A percentile compares a stretch with the other conserved stretches of the same genome.
Conservation (phyloP, 2,329 filamentous ascomycete genomes). For the Venturia asperata region DNA sequence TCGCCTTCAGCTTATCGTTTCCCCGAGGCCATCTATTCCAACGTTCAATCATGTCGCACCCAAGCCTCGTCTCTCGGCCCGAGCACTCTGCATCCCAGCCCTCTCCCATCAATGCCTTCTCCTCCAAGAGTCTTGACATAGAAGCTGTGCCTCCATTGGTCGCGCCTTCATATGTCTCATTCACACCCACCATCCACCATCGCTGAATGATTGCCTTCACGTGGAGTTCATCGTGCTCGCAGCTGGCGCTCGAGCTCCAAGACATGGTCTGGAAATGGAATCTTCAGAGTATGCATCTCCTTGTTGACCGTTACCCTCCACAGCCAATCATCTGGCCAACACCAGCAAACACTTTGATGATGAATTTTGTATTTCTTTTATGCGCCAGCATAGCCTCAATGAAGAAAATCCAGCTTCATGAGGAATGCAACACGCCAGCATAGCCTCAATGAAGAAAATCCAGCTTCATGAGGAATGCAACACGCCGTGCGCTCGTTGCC, state of each 20-base stretch:
- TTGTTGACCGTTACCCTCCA: neutral
- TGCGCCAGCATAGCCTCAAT: constrained; percentile 6
- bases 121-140: neutral
- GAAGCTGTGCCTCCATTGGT: neutral
- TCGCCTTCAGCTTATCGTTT: neutral
- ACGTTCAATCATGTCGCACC: neutral
- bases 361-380: neutral
- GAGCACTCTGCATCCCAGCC: constrained; percentile 4
- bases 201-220: neutral
- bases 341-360: neutral
- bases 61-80: neutral
- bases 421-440: neutral
- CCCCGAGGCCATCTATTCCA: neutral
- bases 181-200: neutral
- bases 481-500: neutral
- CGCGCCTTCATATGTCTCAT: constrained; percentile 5
- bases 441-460: neutral
- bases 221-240: neutral
- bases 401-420: neutral
- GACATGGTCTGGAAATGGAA: neutral
- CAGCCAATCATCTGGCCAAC: neutral
- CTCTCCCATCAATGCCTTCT: neutral
- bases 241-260: constrained; percentile 1
- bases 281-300: neutral
- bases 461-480: neutral